phyloP scores from a whole-genome alignment of 108 stramenopile genomes.

The Aurantiochytrium sp. region DNA sequence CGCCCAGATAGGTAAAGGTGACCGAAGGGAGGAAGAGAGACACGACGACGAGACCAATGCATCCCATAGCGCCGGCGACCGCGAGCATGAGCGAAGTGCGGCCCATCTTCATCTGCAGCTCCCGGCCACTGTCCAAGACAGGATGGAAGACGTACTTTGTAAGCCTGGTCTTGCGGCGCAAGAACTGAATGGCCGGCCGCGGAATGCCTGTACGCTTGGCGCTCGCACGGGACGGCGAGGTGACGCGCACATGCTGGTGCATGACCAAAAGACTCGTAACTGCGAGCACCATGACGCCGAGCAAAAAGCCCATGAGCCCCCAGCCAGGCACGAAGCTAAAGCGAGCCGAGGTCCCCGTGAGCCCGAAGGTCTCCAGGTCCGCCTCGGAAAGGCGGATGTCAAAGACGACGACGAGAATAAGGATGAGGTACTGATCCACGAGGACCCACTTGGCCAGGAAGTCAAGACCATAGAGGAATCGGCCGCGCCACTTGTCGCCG shows the following conservation, averaged over 20 bases:
- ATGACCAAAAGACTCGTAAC: neutral
- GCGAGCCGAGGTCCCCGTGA: neutral
- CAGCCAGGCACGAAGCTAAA: neutral
- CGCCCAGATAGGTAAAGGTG: neutral
- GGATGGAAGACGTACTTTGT: too few species aligned
- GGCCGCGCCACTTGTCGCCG: neutral
- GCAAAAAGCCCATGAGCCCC: neutral
- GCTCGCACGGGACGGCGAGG: neutral
- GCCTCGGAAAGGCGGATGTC: neutral
- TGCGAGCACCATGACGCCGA: neutral
- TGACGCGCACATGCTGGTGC: neutral
- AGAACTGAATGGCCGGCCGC: too few species aligned
- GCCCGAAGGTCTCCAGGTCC: neutral
- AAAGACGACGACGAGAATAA: neutral
- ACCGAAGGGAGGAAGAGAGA: neutral
- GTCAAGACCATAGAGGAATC: neutral
- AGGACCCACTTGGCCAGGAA: neutral
- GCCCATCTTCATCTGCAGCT: too few species aligned
- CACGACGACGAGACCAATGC: neutral
- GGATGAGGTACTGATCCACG: neutral
- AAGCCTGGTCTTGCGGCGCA: too few species aligned
- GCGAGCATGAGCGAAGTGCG: too few species aligned
- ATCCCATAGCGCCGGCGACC: neutral
- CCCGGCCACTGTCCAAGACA: too few species aligned
- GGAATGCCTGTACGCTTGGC: neutral